phyloP scores from a whole-genome alignment of 495 filamentous ascomycete species.

The Lophiostoma macrostomum region DNA sequence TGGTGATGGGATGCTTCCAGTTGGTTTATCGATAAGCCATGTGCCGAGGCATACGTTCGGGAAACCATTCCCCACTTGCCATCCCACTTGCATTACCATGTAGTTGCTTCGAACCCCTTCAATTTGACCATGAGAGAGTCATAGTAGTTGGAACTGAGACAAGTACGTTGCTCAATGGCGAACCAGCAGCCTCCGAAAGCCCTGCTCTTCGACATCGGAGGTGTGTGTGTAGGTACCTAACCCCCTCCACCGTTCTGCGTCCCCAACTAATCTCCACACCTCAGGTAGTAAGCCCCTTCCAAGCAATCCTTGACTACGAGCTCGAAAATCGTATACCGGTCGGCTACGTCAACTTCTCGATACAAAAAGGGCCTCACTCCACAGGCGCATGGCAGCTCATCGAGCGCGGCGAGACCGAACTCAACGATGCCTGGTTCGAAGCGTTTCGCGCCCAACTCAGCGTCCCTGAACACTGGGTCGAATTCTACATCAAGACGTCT shows the following conservation, averaged over 20 bases:
- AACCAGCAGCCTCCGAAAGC: constrained; percentile 59
- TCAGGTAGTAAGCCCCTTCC: constrained; percentile 87
- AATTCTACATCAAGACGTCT: constrained; percentile 46
- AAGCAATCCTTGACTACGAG: constrained; percentile 90
- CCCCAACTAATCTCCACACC: background rate
- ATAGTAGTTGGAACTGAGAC: constrained; percentile 5
- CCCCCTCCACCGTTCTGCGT: background rate
- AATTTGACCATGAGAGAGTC: constrained; percentile 12
- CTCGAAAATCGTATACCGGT: constrained; percentile 66
- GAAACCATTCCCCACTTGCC: constrained; percentile 9
- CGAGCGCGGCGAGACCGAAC: constrained; percentile 48
- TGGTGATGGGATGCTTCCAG: no score
- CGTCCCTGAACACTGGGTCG: constrained; percentile 61
- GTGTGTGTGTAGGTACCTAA: constrained; percentile 78
- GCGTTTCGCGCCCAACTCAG: constrained; percentile 73
- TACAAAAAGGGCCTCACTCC: constrained; percentile 67
- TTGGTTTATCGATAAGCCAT: background rate
- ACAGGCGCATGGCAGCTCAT: constrained; percentile 77
- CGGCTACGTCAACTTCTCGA: constrained; percentile 89
- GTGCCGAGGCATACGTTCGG: constrained; percentile 24
- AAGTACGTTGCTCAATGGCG: background rate
- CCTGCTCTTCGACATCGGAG: constrained; percentile 92
- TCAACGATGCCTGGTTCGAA: constrained; percentile 66
- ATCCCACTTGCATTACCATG: background rate
- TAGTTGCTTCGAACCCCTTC: background rate